A percentile compares a stretch with the other conserved stretches of the same genome.
Evolutionary conservation across 345 rosid species (phyloP).

Genomic region (Eucalyptus shirleyi): DNA sequence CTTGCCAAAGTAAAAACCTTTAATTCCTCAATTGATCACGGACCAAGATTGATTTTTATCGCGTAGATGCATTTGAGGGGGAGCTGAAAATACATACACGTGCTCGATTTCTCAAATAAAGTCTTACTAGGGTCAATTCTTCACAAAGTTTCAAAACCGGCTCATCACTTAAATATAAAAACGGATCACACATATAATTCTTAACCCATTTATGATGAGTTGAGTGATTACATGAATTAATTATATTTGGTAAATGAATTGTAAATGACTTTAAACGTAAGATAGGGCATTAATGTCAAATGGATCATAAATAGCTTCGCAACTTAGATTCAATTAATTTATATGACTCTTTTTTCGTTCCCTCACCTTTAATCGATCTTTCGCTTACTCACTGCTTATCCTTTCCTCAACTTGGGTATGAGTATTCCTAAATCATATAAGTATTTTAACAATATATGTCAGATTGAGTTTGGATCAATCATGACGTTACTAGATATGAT

Average conservation of each 20-base stretch:
- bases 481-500: too few species aligned
- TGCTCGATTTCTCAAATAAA: not conserved
- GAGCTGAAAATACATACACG: not conserved
- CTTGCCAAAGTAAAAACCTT: not conserved
- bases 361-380: too few species aligned
- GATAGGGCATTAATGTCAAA: too few species aligned
- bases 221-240: too few species aligned
- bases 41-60: not conserved
- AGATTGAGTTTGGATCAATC: not conserved
- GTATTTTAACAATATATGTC: too few species aligned
- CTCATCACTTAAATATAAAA: not conserved
- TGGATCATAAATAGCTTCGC: not conserved
- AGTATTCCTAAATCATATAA: too few species aligned
- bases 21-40: not conserved
- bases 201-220: not conserved
- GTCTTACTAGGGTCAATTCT: not conserved
- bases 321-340: too few species aligned
- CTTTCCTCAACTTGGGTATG: not conserved
- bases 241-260: too few species aligned
- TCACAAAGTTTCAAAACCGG: not conserved
- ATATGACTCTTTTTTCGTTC: fast-evolving
- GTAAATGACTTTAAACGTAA: too few species aligned
- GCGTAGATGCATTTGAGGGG: not conserved
- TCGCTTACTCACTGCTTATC: not conserved
- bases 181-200: too few species aligned